phyloP scores from a whole-genome alignment of 768 basidiomycete genomes.

The Paxillus rubicundulus region DNA sequence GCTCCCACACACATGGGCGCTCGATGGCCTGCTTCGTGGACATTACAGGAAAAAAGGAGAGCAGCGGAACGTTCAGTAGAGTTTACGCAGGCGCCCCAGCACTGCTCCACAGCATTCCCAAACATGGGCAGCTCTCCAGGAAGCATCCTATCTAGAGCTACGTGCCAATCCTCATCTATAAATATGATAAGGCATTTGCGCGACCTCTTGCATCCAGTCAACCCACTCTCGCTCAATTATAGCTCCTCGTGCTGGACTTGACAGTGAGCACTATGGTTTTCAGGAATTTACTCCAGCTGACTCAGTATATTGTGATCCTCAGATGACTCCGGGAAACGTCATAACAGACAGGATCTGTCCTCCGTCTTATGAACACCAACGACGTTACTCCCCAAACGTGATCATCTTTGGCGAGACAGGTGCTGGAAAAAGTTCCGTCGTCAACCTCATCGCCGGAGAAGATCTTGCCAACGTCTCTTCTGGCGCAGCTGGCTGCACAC shows the following conservation, averaged over 20 bases:
- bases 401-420: constrained; percentile 36
- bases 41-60: not conserved
- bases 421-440: constrained; percentile 39
- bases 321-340: constrained; percentile 13
- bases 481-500: constrained; percentile 36
- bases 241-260: not conserved
- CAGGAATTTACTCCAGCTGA: not conserved
- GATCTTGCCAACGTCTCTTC: constrained; percentile 28
- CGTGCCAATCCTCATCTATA: constrained; percentile 12
- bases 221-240: not conserved
- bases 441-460: constrained; percentile 37
- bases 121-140: not conserved
- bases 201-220: not conserved
- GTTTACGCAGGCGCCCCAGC: constrained; percentile 17
- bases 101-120: not conserved
- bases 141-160: not conserved
- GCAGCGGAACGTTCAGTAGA: not conserved
- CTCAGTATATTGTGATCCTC: not conserved
- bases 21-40: constrained; percentile 3
- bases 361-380: constrained; percentile 20
- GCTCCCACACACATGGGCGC: constrained; percentile 1
- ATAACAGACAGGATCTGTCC: constrained; percentile 6
- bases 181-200: constrained; percentile 6
- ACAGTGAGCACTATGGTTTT: constrained; percentile 11
- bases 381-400: constrained; percentile 33